Percentiles rank a stretch among this genome's conserved stretches.
These are phyloP conservation scores for Aurinia saxatilis DNA, from an alignment of 345 rosid species.

Conservation along the genomic window DNA sequence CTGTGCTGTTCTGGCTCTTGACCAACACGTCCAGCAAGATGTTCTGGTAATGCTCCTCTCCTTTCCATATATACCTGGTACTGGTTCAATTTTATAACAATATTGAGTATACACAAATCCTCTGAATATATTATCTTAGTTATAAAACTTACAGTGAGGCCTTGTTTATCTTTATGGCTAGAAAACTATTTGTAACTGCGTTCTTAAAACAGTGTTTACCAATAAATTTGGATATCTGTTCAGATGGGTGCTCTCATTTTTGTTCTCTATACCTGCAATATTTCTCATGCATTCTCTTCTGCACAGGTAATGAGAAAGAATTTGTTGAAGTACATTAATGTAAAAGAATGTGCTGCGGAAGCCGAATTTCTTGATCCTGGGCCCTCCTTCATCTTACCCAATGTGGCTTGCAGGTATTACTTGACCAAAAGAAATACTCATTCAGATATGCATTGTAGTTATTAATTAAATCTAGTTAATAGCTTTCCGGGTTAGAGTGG, in stretches of 20 bases:
- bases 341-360: constrained; percentile 76
- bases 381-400: constrained; percentile 65
- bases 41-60: constrained; percentile 52
- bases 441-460: constrained; percentile 12
- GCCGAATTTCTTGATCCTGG: constrained; percentile 65
- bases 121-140: neutral
- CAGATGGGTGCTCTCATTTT: neutral
- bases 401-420: constrained; percentile 80
- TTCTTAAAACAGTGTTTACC: neutral
- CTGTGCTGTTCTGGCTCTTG: constrained; percentile 80
- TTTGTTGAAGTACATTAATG: constrained; percentile 62
- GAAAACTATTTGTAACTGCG: neutral
- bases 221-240: neutral
- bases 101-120: constrained; percentile 4
- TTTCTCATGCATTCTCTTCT: constrained; percentile 14
- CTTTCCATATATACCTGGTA: neutral
- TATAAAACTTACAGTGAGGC: neutral
- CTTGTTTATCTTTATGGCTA: neutral
- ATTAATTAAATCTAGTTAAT: constrained; percentile 1
- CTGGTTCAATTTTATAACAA: neutral
- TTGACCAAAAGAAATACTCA: constrained; percentile 5
- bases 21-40: constrained; percentile 73
- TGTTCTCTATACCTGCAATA: constrained; percentile 5
- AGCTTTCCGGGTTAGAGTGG: no score
- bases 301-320: constrained; percentile 75